Evolutionary conservation across 2,329 filamentous ascomycete genomes (phyloP).

Genomic region (Phoma herbarum): DNA sequence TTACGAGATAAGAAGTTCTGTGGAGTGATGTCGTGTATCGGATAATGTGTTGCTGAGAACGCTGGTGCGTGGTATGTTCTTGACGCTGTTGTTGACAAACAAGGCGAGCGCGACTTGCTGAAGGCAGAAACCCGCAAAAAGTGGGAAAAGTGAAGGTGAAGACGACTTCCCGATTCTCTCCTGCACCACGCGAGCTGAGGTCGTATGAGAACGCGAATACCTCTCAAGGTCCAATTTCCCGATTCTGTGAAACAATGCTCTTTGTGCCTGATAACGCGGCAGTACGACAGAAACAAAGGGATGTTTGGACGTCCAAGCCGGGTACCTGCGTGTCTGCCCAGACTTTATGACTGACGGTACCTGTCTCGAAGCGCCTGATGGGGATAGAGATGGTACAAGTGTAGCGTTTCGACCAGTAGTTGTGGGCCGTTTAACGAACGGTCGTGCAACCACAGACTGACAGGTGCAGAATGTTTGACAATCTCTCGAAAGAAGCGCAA

Average conservation of each 20-base stretch:
- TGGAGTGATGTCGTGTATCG: not conserved
- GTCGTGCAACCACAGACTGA: slow-evolving; percentile 18
- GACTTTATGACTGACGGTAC: slow-evolving; percentile 4
- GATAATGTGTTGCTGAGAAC: not conserved
- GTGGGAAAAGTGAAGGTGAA: slow-evolving; percentile 13
- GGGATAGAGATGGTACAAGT: not conserved
- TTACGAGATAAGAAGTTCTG: slow-evolving; percentile 3
- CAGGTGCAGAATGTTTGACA: slow-evolving; percentile 7
- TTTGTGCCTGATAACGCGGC: slow-evolving; percentile 2
- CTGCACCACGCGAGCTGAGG: not conserved
- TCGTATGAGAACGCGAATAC: not conserved
- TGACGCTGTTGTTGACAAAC: slow-evolving; percentile 10
- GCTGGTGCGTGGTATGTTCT: not conserved
- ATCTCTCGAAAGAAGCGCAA: not conserved
- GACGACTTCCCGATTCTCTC: not conserved
- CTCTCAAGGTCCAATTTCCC: not conserved
- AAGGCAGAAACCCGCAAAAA: slow-evolving; percentile 4
- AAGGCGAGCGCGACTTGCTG: slow-evolving; percentile 1
- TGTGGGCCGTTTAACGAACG: slow-evolving; percentile 15
- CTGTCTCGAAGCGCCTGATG: slow-evolving; percentile 7
- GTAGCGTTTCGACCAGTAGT: slow-evolving; percentile 14
- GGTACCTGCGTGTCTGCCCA: not conserved
- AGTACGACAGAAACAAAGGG: not conserved
- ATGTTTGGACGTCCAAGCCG: not conserved
- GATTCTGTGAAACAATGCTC: not conserved